Conservation (phyloP, 495 filamentous ascomycete genomes). For the Neurospora terricola region DNA sequence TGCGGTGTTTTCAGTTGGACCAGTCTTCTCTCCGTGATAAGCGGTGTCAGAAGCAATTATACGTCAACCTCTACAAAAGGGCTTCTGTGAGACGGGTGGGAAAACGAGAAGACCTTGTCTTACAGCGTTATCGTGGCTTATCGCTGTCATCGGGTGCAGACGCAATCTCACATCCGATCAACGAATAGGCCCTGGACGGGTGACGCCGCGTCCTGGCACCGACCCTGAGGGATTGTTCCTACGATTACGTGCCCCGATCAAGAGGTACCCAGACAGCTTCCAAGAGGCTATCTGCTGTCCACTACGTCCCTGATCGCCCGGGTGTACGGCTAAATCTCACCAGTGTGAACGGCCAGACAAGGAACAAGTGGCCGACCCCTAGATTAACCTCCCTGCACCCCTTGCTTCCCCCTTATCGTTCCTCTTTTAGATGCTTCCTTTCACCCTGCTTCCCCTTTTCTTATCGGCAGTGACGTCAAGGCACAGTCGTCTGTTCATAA, state of each 20-base stretch:
- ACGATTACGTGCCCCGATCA: not conserved
- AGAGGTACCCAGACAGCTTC: not conserved
- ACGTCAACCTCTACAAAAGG: not conserved
- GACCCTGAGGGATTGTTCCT: not conserved
- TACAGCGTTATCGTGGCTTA: not conserved
- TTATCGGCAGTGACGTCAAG: constrained; percentile 4
- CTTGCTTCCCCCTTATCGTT: not conserved
- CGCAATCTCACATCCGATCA: constrained; percentile 9
- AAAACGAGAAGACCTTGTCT: not conserved
- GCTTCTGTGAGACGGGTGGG: not conserved
- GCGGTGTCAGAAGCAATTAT: not conserved
- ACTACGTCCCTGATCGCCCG: not conserved
- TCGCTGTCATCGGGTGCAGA: not conserved
- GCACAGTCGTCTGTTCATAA: not conserved
- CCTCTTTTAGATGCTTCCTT: not conserved
- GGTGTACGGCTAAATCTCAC: constrained; percentile 17
- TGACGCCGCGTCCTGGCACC: not conserved
- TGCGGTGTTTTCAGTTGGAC: too few relatives aligned
- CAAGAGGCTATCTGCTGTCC: not conserved
- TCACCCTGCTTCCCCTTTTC: not conserved
- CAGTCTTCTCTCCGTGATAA: not conserved
- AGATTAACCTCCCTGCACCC: constrained; percentile 1
- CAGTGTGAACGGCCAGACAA: constrained; percentile 16
- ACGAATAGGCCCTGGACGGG: not conserved
- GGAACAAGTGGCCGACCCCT: constrained; percentile 15